These are phyloP conservation scores for Carex pumila DNA, from an alignment of 176 grass and related monocot species.

Conservation along the genomic window DNA sequence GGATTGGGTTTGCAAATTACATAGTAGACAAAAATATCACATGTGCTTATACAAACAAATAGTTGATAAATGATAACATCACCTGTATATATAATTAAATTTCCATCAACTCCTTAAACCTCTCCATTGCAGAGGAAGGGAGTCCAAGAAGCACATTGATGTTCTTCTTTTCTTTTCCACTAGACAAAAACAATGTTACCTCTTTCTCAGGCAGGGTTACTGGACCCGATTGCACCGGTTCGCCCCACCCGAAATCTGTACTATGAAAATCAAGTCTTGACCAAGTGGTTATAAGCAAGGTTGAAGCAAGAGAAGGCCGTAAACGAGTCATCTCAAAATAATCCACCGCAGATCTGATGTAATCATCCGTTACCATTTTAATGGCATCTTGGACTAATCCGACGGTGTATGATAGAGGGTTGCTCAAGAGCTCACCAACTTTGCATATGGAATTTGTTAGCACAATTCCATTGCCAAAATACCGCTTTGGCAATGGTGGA, in stretches of 20 bases:
- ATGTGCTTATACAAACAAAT: not conserved
- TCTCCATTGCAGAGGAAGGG: conserved; percentile 50
- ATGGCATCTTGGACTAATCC: conserved; percentile 44
- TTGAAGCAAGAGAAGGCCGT: conserved; percentile 59
- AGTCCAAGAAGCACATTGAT: conserved; percentile 68
- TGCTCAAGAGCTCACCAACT: conserved; percentile 39
- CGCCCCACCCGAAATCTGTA: conserved; percentile 69
- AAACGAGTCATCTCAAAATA: conserved; percentile 61
- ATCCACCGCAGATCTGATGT: conserved; percentile 68
- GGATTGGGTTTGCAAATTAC: not conserved
- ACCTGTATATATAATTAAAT: conserved; percentile 12
- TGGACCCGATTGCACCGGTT: conserved; percentile 47
- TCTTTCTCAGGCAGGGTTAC: conserved; percentile 70
- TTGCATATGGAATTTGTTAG: conserved; percentile 47
- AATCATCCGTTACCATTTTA: conserved; percentile 34
- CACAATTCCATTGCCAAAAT: conserved; percentile 76
- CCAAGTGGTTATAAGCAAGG: conserved; percentile 70
- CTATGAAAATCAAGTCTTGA: conserved; percentile 57
- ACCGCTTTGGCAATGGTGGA: conserved; percentile 47
- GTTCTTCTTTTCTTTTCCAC: conserved; percentile 42
- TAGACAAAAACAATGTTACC: conserved; percentile 69
- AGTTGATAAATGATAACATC: not conserved
- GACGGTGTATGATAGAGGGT: conserved; percentile 12
- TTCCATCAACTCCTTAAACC: conserved; percentile 43
- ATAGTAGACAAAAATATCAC: not conserved